A percentile compares a stretch with the other conserved stretches of the same genome.
phyloP scores from a whole-genome alignment of 495 filamentous ascomycete genomes.

The Cercophora samala region DNA sequence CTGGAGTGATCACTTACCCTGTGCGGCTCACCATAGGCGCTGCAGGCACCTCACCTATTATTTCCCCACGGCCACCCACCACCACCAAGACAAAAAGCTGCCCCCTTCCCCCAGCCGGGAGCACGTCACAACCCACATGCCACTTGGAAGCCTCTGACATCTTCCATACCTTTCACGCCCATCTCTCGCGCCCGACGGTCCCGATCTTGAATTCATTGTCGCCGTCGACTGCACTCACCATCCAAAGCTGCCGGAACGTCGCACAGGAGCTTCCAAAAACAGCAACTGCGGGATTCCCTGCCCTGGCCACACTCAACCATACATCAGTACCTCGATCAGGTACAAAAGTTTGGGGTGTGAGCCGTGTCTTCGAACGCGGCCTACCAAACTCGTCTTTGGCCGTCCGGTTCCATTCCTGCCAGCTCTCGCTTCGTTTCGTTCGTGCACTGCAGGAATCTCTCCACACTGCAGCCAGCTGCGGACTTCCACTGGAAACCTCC shows the following conservation, averaged over 20 bases:
- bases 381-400: conserved; percentile 30
- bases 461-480: conserved; percentile 22
- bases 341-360: conserved; percentile 36
- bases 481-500: conserved; percentile 24
- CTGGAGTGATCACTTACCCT: conserved; percentile 13
- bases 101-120: neutral
- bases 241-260: conserved; percentile 30
- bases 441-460: conserved; percentile 34
- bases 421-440: conserved; percentile 33
- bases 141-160: conserved; percentile 3
- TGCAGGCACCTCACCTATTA: conserved; percentile 8
- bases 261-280: conserved; percentile 40
- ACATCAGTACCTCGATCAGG: conserved; percentile 29
- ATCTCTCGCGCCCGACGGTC: conserved; percentile 22
- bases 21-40: conserved; percentile 14
- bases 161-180: conserved; percentile 17
- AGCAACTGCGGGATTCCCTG: conserved; percentile 34
- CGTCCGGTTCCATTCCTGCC: conserved; percentile 33
- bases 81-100: neutral
- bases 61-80: conserved; percentile 3
- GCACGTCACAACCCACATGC: neutral
- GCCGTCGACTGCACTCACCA: conserved; percentile 24
- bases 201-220: conserved; percentile 28
- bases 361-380: conserved; percentile 32
- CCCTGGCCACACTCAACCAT: conserved; percentile 28